These are phyloP conservation scores for Pyropia yezoensis DNA, from an alignment of 23 red algal genomes.

Conservation along the genomic window DNA sequence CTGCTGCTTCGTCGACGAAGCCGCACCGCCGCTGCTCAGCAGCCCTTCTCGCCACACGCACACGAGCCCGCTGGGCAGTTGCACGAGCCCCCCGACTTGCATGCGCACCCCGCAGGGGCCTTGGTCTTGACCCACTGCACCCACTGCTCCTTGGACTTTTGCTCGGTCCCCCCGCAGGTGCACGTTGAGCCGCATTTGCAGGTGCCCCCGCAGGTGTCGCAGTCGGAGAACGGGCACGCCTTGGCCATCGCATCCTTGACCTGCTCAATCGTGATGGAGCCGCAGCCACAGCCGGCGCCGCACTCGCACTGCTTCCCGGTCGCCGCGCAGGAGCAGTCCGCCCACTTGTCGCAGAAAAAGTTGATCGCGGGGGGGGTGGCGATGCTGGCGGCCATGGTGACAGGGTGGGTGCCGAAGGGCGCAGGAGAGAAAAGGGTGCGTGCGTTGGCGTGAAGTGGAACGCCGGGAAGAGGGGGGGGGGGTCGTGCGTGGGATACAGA, in stretches of 20 bases:
- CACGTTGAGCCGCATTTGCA: conserved; percentile 13
- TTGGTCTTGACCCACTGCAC: conserved; percentile 18
- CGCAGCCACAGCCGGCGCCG: conserved; percentile 18
- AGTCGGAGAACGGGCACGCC: conserved; percentile 14
- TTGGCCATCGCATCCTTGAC: conserved; percentile 38
- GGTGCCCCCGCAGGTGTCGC: conserved; percentile 9
- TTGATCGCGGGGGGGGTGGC: neutral
- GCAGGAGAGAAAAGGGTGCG: too few species aligned
- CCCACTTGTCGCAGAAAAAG: conserved; percentile 24
- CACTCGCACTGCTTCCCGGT: conserved; percentile 15
- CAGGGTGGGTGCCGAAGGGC: too few species aligned
- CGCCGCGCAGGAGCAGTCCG: conserved; percentile 21
- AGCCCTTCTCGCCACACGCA: too few species aligned
- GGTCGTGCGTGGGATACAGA: too few species aligned
- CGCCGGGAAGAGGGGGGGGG: too few species aligned
- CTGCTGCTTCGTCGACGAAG: too few species aligned
- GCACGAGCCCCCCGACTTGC: too few species aligned
- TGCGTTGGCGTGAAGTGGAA: too few species aligned
- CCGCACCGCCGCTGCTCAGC: too few species aligned
- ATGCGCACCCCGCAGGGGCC: too few species aligned
- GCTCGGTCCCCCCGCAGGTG: conserved; percentile 1
- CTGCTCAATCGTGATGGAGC: conserved; percentile 8
- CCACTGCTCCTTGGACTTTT: conserved; percentile 25
- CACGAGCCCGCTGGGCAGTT: too few species aligned
- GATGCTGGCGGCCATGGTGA: too few species aligned